These are phyloP conservation scores for Camillea tinctor DNA, from an alignment of 2,329 filamentous ascomycete species.

Conservation along the genomic window DNA sequence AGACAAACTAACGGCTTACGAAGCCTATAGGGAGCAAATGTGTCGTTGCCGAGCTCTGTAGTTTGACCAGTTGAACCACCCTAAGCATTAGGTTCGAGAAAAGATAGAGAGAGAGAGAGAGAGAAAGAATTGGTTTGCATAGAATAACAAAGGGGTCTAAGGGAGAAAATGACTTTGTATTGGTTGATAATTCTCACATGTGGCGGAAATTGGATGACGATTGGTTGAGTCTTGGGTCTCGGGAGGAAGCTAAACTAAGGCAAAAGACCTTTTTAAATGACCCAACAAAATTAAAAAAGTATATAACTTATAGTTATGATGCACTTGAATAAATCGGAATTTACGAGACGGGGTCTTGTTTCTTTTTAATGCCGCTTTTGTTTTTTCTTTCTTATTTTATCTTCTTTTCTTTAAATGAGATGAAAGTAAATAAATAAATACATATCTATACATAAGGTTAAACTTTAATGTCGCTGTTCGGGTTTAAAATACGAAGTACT, in stretches of 20 bases:
- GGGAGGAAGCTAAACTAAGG: constrained; percentile 7
- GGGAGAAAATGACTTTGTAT: constrained; percentile 8
- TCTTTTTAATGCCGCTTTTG: too few relatives aligned
- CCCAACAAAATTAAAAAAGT: constrained; percentile 6
- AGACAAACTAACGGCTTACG: not conserved
- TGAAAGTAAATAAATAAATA: too few relatives aligned
- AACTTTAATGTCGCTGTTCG: too few relatives aligned
- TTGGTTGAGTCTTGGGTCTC: constrained; percentile 21
- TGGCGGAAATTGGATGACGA: constrained; percentile 16
- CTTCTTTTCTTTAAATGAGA: too few relatives aligned
- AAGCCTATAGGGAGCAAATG: not conserved
- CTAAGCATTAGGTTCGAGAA: constrained; percentile 2
- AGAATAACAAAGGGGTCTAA: constrained; percentile 13
- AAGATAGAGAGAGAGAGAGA: constrained; percentile 7
- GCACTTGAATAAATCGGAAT: not conserved
- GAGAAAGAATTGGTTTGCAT: constrained; percentile 3
- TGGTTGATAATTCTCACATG: constrained; percentile 23
- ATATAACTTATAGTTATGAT: not conserved
- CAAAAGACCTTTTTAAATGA: not conserved
- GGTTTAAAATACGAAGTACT: too few relatives aligned
- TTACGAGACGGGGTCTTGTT: not conserved
- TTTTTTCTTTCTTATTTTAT: too few relatives aligned
- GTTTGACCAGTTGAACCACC: constrained; percentile 15
- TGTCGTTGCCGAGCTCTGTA: not conserved
- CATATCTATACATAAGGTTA: too few relatives aligned